These are phyloP conservation scores for Mycena rosella DNA, from an alignment of 768 basidiomycete species.

Conservation along the genomic window DNA sequence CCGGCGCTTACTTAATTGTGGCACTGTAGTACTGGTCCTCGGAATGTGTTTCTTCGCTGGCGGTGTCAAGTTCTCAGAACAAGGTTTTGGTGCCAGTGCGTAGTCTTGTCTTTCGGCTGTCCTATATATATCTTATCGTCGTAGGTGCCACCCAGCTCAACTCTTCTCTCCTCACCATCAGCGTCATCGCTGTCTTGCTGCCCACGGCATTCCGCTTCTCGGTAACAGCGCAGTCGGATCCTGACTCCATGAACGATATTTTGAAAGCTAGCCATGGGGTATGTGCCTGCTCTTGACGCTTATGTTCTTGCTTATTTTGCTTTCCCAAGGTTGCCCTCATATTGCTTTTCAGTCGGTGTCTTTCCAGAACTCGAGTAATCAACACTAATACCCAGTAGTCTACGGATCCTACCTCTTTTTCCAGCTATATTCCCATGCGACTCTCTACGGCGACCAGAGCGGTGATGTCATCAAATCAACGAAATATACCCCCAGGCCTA, in stretches of 20 bases:
- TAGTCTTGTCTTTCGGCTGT: conserved; percentile 23
- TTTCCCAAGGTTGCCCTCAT: conserved; percentile 79
- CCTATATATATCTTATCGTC: background rate
- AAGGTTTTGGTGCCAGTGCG: conserved; percentile 82
- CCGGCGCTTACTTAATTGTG: conserved; percentile 27
- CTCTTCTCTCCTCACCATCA: conserved; percentile 80
- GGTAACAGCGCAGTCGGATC: conserved; percentile 42
- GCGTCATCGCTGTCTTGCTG: conserved; percentile 83
- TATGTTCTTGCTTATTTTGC: too few species aligned
- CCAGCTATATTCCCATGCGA: conserved; percentile 82
- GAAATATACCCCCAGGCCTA: conserved; percentile 48
- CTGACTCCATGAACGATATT: conserved; percentile 59
- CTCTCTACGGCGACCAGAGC: conserved; percentile 70
- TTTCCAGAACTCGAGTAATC: conserved; percentile 35
- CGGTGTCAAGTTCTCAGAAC: conserved; percentile 81
- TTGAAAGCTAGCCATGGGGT: conserved; percentile 83
- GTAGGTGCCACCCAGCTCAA: conserved; percentile 76
- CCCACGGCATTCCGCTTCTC: conserved; percentile 86
- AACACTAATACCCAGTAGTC: conserved; percentile 62
- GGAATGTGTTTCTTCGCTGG: conserved; percentile 95
- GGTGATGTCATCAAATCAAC: conserved; percentile 50
- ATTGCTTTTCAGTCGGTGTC: conserved; percentile 74
- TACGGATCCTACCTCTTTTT: conserved; percentile 83
- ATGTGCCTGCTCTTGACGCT: conserved; percentile 40
- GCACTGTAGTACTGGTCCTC: conserved; percentile 73